A percentile compares a stretch with the other conserved stretches of the same genome.
These are phyloP conservation scores for Lachnellula subtilissima DNA, from an alignment of 2,329 filamentous ascomycete genomes.

Conservation along the genomic window DNA sequence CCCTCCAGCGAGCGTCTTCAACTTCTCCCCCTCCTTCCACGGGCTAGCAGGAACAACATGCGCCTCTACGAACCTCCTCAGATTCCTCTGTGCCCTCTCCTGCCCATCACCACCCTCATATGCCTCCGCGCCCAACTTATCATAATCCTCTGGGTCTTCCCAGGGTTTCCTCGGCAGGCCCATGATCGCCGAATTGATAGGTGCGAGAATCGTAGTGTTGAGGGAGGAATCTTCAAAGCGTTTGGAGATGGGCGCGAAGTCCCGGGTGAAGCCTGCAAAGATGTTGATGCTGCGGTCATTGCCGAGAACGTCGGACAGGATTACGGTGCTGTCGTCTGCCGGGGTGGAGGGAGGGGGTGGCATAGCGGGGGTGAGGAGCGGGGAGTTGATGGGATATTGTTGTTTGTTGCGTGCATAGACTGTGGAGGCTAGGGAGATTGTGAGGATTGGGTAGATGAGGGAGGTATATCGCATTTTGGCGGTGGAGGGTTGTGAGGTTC, in stretches of 20 bases:
- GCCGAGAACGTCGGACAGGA: slow-evolving; percentile 80
- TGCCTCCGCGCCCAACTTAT: slow-evolving; percentile 58
- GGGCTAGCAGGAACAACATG: slow-evolving; percentile 74
- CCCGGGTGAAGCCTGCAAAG: slow-evolving; percentile 76
- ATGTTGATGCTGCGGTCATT: slow-evolving; percentile 74
- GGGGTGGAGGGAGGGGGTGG: slow-evolving; percentile 17
- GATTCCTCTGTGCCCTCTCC: slow-evolving; percentile 70
- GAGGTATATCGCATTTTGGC: neutral
- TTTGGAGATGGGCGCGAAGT: slow-evolving; percentile 62
- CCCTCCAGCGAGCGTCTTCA: slow-evolving; percentile 60
- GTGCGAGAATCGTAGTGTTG: slow-evolving; percentile 84
- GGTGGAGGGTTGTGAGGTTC: neutral
- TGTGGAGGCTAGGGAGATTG: neutral
- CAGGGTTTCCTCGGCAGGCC: slow-evolving; percentile 78
- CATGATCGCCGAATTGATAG: slow-evolving; percentile 77
- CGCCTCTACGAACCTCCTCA: slow-evolving; percentile 76
- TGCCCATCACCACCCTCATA: slow-evolving; percentile 73
- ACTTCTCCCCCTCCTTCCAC: slow-evolving; percentile 65
- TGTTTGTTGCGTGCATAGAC: neutral
- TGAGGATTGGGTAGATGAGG: neutral
- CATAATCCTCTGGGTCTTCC: slow-evolving; percentile 73
- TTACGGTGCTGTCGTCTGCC: slow-evolving; percentile 44
- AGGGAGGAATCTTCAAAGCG: slow-evolving; percentile 61
- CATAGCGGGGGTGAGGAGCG: neutral
- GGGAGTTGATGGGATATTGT: neutral